Evolutionary conservation across 1,284 basidiomycete genomes (phyloP), one percentile per base, ranked within the genome.

Genomic region (Apiotrichum siamense): DNA sequence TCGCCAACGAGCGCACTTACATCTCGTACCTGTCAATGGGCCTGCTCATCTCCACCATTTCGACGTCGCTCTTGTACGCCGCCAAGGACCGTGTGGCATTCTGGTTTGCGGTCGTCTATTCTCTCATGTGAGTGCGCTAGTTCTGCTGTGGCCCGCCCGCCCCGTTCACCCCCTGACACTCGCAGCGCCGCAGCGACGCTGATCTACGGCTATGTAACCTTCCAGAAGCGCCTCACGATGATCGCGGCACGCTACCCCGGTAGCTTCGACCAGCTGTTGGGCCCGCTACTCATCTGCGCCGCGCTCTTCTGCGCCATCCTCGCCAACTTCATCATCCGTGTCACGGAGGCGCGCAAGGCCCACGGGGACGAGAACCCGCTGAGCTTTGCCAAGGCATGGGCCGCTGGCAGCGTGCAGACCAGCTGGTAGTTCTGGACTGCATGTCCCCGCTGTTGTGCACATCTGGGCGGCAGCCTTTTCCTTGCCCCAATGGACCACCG

Each of bases 1-100:
- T 98, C 75, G 93, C 96, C 7, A 97, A 97, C 70, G 96, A 99
- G 75, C 79, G 96, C 61, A 98, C 92, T 3, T 96, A 88, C 88
- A 81, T 96, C 44, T 82, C 92, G 0, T 97, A 93, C 83, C 76
- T 96, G 45, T 89, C 88, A 60, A 84, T 88, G 47, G 83, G 88
- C 4, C 77, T 97, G 38, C 78, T 97, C 20, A 79, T 97, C 50
- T 90, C 86, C 5, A 85, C 89, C 0, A 82, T 98, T 36, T 80
- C 92, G 0, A 77, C 94, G 18, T 92, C 89, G 0, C 79, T 98
- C 47, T 64, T 64, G 36, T 68, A 63, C 49, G 72, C 60, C 44
- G 64, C 66, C 3, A 79, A 80, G 54, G 88, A 94, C 64, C 63
- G 78, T 1, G 73, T 88, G 27, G 85, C 88, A 1, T 81, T 83